Evolutionary conservation across 1,284 basidiomycete genomes (phyloP).

Genomic region (Pyrrhoderma lamaoense): DNA sequence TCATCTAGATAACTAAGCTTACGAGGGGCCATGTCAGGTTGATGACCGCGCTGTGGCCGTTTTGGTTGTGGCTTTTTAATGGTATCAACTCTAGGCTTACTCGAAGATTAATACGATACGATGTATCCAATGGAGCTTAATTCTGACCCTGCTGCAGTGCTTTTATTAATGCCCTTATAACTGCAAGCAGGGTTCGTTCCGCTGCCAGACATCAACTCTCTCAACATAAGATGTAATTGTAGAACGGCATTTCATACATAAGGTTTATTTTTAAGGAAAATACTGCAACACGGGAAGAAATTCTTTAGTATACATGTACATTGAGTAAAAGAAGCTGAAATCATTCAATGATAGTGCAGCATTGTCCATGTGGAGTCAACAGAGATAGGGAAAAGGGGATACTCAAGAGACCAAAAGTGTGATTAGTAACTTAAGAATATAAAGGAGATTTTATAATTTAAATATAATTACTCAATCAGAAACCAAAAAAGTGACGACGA

Average conservation of each 20-base stretch:
- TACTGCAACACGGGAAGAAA: not conserved
- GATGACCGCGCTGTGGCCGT: slow-evolving; percentile 9
- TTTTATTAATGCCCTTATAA: not conserved
- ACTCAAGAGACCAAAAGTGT: too few relatives aligned
- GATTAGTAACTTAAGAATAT: too few relatives aligned
- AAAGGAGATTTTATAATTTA: too few relatives aligned
- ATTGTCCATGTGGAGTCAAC: too few relatives aligned
- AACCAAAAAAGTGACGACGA: too few relatives aligned
- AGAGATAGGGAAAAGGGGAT: too few relatives aligned
- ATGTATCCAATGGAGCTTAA: slow-evolving; percentile 10
- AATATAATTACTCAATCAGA: too few relatives aligned
- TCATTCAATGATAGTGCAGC: too few relatives aligned
- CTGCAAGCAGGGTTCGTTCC: slow-evolving; percentile 17
- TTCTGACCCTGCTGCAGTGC: slow-evolving; percentile 6
- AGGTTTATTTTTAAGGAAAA: not conserved
- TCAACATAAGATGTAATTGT: too few relatives aligned
- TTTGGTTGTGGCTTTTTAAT: slow-evolving; percentile 10
- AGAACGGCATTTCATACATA: not conserved
- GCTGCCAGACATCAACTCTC: slow-evolving; percentile 16
- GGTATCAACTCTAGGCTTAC: slow-evolving; percentile 15
- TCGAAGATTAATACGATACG: slow-evolving; percentile 13
- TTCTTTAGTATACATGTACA: too few relatives aligned
- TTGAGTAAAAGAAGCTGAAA: too few relatives aligned
- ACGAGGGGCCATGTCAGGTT: slow-evolving; percentile 18
- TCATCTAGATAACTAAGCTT: not conserved